Evolutionary conservation across 495 filamentous ascomycete genomes (phyloP), one percentile per base, ranked within the genome.

Genomic region (Corynascus novoguineensis): DNA sequence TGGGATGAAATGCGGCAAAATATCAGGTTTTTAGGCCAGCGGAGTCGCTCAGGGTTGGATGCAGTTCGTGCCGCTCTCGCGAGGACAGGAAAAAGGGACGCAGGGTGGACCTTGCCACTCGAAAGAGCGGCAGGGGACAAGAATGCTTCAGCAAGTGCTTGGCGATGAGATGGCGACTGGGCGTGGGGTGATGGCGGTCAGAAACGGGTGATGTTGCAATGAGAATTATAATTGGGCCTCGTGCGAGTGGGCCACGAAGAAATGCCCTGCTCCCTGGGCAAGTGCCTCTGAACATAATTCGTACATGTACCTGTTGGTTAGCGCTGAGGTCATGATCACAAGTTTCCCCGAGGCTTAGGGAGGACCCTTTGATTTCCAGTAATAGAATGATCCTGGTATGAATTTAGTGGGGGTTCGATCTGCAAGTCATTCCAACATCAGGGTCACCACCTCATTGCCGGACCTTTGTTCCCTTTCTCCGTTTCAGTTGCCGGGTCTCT

Each of bases 11-110:
- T 45, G 57, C 59, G 60, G 63, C 54, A 60, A 61, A 68, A 68
- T 64, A 68, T 65, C 60, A 69, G 62, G 67, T 62, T 69, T 61
- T 64, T 53, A 34, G 57, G 51, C 10, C 54, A 31, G 60, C 58
- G 62, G 62, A 65, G 58, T 42, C 31, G 32, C 38, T 17, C 50
- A 48, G 54, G 51, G 51, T 48, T 55, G 41, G 53, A 62, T 37
- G 35, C 54, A n/a, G 59, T 52, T 50, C 35, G 55, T 62, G 59
- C 58, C 53, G 40, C 31, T 31, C 25, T 41, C 48, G 41, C 15
- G 49, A 52, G 31, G 42, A 35, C 45, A 52, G 46, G 51, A 40
- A 45, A 28, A 28, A 47, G 34, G 24, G 37, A 29, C 22, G 19
- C 31, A 47, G 42, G 29, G 52, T 21, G 52, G n/a, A 31, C 50